phyloP scores from a whole-genome alignment of 176 grass and related monocot species.

The Juncus effusus region DNA sequence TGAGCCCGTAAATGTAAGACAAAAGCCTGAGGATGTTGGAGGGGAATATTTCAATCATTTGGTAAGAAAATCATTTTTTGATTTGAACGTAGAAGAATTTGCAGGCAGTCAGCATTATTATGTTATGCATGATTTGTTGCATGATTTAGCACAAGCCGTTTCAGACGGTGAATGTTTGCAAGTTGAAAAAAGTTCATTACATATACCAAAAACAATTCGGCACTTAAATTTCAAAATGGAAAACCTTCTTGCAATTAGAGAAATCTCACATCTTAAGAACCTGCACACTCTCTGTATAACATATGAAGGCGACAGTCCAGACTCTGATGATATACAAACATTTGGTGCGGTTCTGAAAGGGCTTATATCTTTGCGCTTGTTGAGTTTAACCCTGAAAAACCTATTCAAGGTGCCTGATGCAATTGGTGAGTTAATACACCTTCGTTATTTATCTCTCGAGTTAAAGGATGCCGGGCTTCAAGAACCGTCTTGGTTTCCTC shows the following conservation, averaged over 20 bases:
- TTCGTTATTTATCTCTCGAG: slow-evolving; percentile 5
- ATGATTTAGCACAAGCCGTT: slow-evolving; percentile 19
- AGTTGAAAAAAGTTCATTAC: background rate
- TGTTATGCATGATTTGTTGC: slow-evolving; percentile 23
- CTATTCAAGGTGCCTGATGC: background rate
- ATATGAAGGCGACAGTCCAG: background rate
- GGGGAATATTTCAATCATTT: slow-evolving; percentile 1
- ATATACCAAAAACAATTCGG: slow-evolving; percentile 2
- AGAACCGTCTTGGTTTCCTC: background rate
- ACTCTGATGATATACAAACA: background rate
- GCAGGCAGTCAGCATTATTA: background rate
- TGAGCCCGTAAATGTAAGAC: background rate
- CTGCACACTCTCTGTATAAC: slow-evolving; percentile 11
- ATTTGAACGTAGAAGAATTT: background rate
- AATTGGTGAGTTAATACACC: slow-evolving; percentile 24
- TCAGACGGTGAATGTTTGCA: slow-evolving; percentile 17
- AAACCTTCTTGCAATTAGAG: background rate
- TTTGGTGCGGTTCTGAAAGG: slow-evolving; percentile 13
- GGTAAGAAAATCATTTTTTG: slow-evolving; percentile 23
- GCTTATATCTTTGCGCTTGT: background rate
- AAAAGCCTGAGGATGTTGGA: slow-evolving; percentile 15
- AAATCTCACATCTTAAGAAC: slow-evolving; percentile 15
- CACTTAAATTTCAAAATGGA: slow-evolving; percentile 14
- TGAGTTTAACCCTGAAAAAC: background rate
- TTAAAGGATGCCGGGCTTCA: background rate